A percentile compares a stretch with the other conserved stretches of the same genome.
Conservation (phyloP, 768 basidiomycete species). For the Tylopilus sp. region DNA sequence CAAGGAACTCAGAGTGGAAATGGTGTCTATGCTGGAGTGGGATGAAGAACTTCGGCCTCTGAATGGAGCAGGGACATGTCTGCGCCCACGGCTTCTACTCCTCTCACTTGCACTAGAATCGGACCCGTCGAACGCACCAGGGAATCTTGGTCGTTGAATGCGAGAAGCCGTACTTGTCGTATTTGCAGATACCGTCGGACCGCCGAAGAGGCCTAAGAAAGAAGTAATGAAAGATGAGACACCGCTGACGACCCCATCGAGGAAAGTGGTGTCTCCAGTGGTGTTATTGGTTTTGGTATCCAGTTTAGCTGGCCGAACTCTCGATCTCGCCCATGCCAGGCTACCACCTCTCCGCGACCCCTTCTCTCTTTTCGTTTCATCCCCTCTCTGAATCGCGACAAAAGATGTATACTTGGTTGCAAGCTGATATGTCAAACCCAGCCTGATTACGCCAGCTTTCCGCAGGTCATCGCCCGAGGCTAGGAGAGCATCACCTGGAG, state of each 20-base stretch:
- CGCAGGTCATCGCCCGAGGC: constrained; percentile 33
- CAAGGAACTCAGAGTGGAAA: constrained; percentile 51
- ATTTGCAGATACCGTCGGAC: background rate
- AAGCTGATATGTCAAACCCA: constrained; percentile 52
- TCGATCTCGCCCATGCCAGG: constrained; percentile 16
- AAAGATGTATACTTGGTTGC: constrained; percentile 54
- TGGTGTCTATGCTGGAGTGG: constrained; percentile 32
- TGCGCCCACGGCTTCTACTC: constrained; percentile 1
- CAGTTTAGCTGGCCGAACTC: constrained; percentile 4
- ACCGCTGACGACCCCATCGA: constrained; percentile 19
- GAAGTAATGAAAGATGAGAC: constrained; percentile 17
- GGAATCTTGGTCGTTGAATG: constrained; percentile 6
- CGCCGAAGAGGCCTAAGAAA: constrained; percentile 9
- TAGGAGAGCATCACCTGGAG: constrained; percentile 22
- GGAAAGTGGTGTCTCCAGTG: constrained; percentile 1
- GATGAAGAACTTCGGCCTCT: constrained; percentile 15
- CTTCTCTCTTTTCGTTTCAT: constrained; percentile 12
- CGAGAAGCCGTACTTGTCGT: background rate
- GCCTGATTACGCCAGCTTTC: constrained; percentile 45
- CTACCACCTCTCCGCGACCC: background rate
- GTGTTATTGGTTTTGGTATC: background rate
- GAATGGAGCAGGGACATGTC: background rate
- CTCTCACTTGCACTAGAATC: constrained; percentile 10
- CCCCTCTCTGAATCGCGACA: constrained; percentile 46
- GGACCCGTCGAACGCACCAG: constrained; percentile 20